Evolutionary conservation across 169 alveolate species (phyloP).

Genomic region (Eimeria falciformis): DNA sequence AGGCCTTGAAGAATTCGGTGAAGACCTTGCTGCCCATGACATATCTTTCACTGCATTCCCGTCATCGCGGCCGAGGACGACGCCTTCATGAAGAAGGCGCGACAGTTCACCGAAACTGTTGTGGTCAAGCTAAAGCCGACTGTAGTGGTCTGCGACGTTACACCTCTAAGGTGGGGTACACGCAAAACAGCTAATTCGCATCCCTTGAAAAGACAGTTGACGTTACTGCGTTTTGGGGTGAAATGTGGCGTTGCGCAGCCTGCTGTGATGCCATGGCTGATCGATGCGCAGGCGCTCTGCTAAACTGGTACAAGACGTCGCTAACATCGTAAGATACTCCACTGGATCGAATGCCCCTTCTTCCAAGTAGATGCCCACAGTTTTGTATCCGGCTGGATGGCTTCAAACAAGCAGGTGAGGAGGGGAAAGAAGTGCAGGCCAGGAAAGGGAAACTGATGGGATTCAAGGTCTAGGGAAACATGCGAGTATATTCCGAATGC

Average conservation of each 20-base stretch:
- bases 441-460: too few relatives aligned
- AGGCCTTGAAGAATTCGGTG: slow-evolving; percentile 75
- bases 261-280: not conserved
- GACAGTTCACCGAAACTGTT: not conserved
- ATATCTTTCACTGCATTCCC: slow-evolving; percentile 76
- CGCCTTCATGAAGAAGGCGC: not conserved
- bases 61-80: slow-evolving; percentile 7
- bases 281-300: slow-evolving; percentile 21
- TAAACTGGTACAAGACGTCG: not conserved
- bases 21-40: slow-evolving; percentile 59
- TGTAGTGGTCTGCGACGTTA: slow-evolving; percentile 44
- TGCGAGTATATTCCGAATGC: too few relatives aligned
- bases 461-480: too few relatives aligned
- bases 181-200: too few relatives aligned
- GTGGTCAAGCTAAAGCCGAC: slow-evolving; percentile 21
- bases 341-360: slow-evolving; percentile 52
- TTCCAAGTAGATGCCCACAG: slow-evolving; percentile 83
- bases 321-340: not conserved
- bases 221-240: not conserved
- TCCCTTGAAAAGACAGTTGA: too few relatives aligned
- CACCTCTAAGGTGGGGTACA: slow-evolving; percentile 53
- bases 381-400: slow-evolving; percentile 82
- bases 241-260: not conserved
- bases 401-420: slow-evolving; percentile 82
- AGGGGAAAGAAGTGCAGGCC: too few relatives aligned